Percentiles rank a stretch among this genome's conserved stretches.
phyloP scores from a whole-genome alignment of 257 asterid genomes.

The Solanum sejunctum region DNA sequence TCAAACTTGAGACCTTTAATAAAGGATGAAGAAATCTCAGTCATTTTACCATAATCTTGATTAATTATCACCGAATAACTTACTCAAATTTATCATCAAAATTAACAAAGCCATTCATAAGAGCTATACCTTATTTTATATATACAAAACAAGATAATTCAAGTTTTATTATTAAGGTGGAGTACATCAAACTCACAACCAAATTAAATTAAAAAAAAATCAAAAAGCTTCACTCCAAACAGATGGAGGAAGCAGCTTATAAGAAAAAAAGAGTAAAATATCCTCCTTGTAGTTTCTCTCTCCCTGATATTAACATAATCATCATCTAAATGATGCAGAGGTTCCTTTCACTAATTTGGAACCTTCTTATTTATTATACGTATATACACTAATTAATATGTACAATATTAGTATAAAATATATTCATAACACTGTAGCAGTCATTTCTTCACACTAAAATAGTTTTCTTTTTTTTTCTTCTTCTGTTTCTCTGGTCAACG shows the following conservation, averaged over 20 bases:
- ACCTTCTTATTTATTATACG: not conserved
- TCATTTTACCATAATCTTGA: fast-evolving
- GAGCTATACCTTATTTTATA: not conserved
- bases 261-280: not conserved
- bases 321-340: not conserved
- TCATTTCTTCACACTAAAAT: not conserved
- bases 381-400: not conserved
- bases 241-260: not conserved
- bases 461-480: not conserved
- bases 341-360: not conserved
- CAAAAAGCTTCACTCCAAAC: not conserved
- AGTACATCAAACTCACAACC: not conserved
- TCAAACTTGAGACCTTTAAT: not conserved
- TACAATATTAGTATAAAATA: not conserved
- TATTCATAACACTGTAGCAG: not conserved
- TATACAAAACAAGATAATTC: not conserved
- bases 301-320: not conserved
- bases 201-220: not conserved
- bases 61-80: not conserved
- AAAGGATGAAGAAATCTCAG: not conserved
- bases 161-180: not conserved
- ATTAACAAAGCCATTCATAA: not conserved
- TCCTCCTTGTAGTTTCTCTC: not conserved
- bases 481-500: constrained; percentile 13
- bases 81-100: not conserved